Base-by-base conservation (phyloP, 768 basidiomycete genomes). In the Lactifluus subvellereus region DNA sequence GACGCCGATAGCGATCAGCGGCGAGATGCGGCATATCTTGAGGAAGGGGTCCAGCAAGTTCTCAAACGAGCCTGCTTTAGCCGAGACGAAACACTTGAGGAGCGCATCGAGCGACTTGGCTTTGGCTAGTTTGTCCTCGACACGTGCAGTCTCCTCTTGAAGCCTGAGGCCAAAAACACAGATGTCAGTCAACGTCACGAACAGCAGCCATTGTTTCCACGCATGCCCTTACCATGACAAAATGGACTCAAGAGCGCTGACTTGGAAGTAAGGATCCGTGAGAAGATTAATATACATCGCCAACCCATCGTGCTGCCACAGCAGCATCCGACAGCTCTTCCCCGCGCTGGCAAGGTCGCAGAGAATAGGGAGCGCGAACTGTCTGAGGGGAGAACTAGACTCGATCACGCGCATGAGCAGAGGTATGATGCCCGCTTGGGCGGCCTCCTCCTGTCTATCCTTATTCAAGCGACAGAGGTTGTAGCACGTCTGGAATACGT, bases 401-500 rank as follows among this genome's bases (percentile, higher is more conserved):
- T 87, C 84, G 67, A 97, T 92, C 58, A 98, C 89, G 6, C 86
- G 85, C 73, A 94, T 91, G 47, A 99, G 81, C 68, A 90, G 84
- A 3, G 97, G 95, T 30, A 99, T 87, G 61, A 97, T 93, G 11
- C 95, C 96, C 8, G 93, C 93, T 71, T 94, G 89, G 1, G 95
- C 96, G 13, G 97, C 94, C 73, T 98, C 97, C 74, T 98, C 97
- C 73, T 98, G 96, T 55, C 97, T 80, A 2, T 86, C 84, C 75
- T 97, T 97, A 76, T 95, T 95, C 63, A 99, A 77, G 6, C 95
- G 85, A 72, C 95, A 98, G 18, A 99, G 86, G 68, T 96, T 96
- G 78, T 92, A 98, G 70, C 95, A 93, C 2, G 94, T 94, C 75
- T 97, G 95, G 81, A 98, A 94, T 63, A 97, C 86, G 69, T 98